Evolutionary conservation across 2,329 filamentous ascomycete genomes (phyloP).

Genomic region (Hymenoscyphus scutula): DNA sequence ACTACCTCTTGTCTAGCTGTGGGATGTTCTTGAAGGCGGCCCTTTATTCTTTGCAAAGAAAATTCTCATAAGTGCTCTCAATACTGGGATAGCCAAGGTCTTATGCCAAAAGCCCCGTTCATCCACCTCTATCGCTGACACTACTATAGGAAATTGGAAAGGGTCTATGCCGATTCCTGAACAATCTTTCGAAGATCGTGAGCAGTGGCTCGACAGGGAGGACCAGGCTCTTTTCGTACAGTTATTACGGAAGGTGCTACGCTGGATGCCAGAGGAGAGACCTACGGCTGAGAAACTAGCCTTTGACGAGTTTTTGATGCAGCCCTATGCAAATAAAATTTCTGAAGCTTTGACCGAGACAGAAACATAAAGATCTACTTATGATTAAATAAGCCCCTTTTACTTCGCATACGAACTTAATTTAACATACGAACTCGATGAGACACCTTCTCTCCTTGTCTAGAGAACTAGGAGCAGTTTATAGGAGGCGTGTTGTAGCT

Average conservation of each 20-base stretch:
- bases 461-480: too few relatives aligned
- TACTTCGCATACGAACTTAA: too few relatives aligned
- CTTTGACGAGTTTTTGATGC: conserved; percentile 22
- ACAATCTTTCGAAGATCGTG: conserved; percentile 22
- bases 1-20: conserved; percentile 39
- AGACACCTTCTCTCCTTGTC: too few relatives aligned
- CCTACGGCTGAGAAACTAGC: conserved; percentile 18
- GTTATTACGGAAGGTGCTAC: conserved; percentile 37
- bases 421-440: too few relatives aligned
- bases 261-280: conserved; percentile 25
- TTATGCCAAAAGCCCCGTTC: conserved; percentile 17
- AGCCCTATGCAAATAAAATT: conserved; percentile 5
- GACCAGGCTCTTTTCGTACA: conserved; percentile 35
- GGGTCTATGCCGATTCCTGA: conserved; percentile 21
- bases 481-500: too few relatives aligned
- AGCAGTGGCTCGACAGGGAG: conserved; percentile 27
- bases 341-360: conserved; percentile 4
- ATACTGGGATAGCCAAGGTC: conserved; percentile 30
- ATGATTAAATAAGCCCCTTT: too few relatives aligned
- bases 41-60: conserved; percentile 41
- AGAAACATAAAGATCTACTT: too few relatives aligned
- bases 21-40: conserved; percentile 48
- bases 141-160: conserved; percentile 24
- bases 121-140: conserved; percentile 20
- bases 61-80: conserved; percentile 21